phyloP scores from a whole-genome alignment of 2,329 filamentous ascomycete genomes.

The Phoma herbarum region DNA sequence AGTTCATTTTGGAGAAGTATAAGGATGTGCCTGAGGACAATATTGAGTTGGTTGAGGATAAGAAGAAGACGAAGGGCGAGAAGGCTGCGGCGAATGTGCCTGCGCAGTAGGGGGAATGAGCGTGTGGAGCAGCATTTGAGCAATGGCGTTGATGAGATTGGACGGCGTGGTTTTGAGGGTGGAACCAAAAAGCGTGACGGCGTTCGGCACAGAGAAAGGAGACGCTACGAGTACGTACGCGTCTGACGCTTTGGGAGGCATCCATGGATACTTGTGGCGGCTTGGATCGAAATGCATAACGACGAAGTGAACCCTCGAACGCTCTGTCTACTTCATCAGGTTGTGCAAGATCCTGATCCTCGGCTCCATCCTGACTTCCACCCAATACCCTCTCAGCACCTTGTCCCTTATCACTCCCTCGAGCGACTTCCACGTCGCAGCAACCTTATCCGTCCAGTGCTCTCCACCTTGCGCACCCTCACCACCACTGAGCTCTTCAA shows the following conservation, averaged over 20 bases:
- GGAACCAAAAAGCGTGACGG: not conserved
- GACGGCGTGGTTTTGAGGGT: not conserved
- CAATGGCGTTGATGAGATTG: not conserved
- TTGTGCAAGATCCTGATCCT: slow-evolving; percentile 62
- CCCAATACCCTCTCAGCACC: slow-evolving; percentile 63
- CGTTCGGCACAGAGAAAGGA: not conserved
- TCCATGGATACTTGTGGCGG: not conserved
- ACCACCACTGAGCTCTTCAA: slow-evolving; percentile 28
- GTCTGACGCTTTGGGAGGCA: not conserved
- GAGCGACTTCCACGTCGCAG: slow-evolving; percentile 39
- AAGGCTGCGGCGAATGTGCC: slow-evolving; percentile 22
- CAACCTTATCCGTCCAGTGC: slow-evolving; percentile 30
- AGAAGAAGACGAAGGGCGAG: slow-evolving; percentile 78
- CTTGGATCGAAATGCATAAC: not conserved
- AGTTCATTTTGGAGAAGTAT: slow-evolving; percentile 89
- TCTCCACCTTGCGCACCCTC: slow-evolving; percentile 24
- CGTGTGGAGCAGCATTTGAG: not conserved
- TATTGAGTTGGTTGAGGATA: slow-evolving; percentile 93
- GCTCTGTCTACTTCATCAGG: slow-evolving; percentile 22
- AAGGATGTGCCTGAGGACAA: slow-evolving; percentile 93
- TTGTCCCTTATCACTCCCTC: slow-evolving; percentile 47
- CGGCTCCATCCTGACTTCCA: slow-evolving; percentile 62
- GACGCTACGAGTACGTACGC: not conserved
- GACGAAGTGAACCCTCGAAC: not conserved
- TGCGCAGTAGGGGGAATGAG: slow-evolving; percentile 11